Evolutionary conservation across 805 yeast species (phyloP).

Genomic region (Ogataea allantospora): DNA sequence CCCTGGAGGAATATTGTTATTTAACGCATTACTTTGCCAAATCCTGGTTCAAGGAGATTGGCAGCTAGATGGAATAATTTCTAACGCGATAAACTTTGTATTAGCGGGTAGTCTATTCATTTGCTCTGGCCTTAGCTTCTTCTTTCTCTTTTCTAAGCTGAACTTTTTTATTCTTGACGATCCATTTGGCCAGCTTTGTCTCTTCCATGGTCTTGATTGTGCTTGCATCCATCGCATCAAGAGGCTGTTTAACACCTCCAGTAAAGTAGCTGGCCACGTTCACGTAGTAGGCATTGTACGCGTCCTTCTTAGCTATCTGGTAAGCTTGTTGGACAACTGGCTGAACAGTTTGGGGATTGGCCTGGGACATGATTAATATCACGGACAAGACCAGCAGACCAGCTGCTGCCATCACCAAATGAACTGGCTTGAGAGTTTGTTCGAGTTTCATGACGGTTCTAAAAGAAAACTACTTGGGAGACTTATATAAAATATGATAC

Average conservation of each 20-base stretch:
- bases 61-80: neutral
- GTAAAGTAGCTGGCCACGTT: constrained; percentile 10
- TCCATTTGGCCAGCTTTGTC: constrained; percentile 14
- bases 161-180: constrained; percentile 7
- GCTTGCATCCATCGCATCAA: constrained; percentile 1
- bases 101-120: neutral
- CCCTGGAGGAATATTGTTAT: constrained; percentile 26
- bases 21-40: constrained; percentile 21
- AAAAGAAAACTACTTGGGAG: neutral
- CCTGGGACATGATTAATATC: constrained; percentile 3
- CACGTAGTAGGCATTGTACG: constrained; percentile 8
- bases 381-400: constrained; percentile 11
- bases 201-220: constrained; percentile 7
- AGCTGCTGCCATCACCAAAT: constrained; percentile 10
- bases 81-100: constrained; percentile 2
- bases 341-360: constrained; percentile 4
- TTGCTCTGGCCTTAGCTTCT: constrained; percentile 5
- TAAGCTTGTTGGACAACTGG: constrained; percentile 5
- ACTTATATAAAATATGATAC: no score
- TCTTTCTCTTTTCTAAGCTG: constrained; percentile 6
- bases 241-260: neutral
- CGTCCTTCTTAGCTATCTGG: neutral
- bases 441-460: constrained; percentile 3
- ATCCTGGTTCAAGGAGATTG: constrained; percentile 18
- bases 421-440: constrained; percentile 5